Evolutionary conservation across 306 rosid species (phyloP).

Genomic region (Sesbania bispinosa): DNA sequence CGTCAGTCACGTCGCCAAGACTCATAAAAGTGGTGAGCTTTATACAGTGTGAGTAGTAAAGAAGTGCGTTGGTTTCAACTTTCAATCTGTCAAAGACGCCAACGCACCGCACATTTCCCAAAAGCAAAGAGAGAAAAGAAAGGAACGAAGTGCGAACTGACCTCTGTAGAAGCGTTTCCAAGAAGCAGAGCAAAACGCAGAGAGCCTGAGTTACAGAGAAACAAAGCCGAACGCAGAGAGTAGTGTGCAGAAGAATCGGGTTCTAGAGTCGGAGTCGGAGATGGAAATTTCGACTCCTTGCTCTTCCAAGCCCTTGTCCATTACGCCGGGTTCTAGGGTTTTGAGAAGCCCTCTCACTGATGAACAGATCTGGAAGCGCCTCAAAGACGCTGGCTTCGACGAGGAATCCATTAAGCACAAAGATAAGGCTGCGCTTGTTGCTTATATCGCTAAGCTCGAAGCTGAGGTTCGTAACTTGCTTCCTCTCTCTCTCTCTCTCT

Average conservation of each 20-base stretch:
- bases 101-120: not conserved
- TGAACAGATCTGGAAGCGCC: slow-evolving; percentile 85
- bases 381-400: slow-evolving; percentile 75
- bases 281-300: slow-evolving; percentile 60
- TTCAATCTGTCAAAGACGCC: not conserved
- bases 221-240: not conserved
- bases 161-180: not conserved
- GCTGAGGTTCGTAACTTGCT: slow-evolving; percentile 58
- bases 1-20: not conserved
- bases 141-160: not conserved
- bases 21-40: not conserved
- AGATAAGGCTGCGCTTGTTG: slow-evolving; percentile 89
- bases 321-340: slow-evolving; percentile 86
- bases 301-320: slow-evolving; percentile 54
- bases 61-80: slow-evolving; percentile 16
- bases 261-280: slow-evolving; percentile 9
- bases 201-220: not conserved
- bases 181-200: not conserved
- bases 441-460: slow-evolving; percentile 88
- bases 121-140: not conserved
- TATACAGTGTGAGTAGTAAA: not conserved
- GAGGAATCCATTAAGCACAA: slow-evolving; percentile 78
- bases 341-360: slow-evolving; percentile 69
- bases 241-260: slow-evolving; percentile 12
- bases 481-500: not conserved